A percentile compares a stretch with the other conserved stretches of the same genome.
phyloP scores from a whole-genome alignment of 2,329 filamentous ascomycete genomes.

The Massarina eburnea region DNA sequence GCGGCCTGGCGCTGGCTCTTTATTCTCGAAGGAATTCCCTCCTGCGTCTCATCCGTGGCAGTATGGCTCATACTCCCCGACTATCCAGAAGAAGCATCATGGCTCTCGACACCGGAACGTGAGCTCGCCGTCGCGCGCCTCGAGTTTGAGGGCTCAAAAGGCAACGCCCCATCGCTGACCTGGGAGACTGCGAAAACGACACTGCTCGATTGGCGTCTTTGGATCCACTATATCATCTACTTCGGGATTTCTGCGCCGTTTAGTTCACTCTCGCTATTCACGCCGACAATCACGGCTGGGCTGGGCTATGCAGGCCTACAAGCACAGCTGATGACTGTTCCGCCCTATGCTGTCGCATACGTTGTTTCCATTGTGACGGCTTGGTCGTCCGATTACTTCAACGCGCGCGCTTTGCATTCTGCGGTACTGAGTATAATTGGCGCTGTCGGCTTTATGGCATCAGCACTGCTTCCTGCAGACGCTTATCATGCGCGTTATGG shows the following conservation, averaged over 20 bases:
- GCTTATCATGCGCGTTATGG: slow-evolving; percentile 66
- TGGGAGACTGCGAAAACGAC: slow-evolving; percentile 52
- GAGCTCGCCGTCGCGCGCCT: slow-evolving; percentile 42
- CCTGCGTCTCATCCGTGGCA: slow-evolving; percentile 17
- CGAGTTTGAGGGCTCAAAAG: slow-evolving; percentile 47
- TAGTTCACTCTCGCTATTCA: slow-evolving; percentile 55
- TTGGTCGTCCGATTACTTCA: slow-evolving; percentile 22
- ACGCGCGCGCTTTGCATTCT: slow-evolving; percentile 53
- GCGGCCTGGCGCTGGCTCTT: slow-evolving; percentile 37
- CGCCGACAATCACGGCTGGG: slow-evolving; percentile 66
- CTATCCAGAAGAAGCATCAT: slow-evolving; percentile 52
- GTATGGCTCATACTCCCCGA: slow-evolving; percentile 53
- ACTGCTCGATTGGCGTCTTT: slow-evolving; percentile 54
- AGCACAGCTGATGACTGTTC: slow-evolving; percentile 69
- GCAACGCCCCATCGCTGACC: slow-evolving; percentile 41
- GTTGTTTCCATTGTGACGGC: slow-evolving; percentile 45
- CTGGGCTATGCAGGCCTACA: slow-evolving; percentile 56
- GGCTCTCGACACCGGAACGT: slow-evolving; percentile 48
- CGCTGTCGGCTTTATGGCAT: slow-evolving; percentile 61
- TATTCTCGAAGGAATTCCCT: slow-evolving; percentile 28
- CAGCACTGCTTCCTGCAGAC: slow-evolving; percentile 63
- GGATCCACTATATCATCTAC: slow-evolving; percentile 52
- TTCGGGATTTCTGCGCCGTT: slow-evolving; percentile 27
- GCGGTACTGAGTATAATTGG: slow-evolving; percentile 47
- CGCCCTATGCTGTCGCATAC: slow-evolving; percentile 65